Conservation (phyloP, 345 rosid genomes). For the Eucalyptus tenuipes region DNA sequence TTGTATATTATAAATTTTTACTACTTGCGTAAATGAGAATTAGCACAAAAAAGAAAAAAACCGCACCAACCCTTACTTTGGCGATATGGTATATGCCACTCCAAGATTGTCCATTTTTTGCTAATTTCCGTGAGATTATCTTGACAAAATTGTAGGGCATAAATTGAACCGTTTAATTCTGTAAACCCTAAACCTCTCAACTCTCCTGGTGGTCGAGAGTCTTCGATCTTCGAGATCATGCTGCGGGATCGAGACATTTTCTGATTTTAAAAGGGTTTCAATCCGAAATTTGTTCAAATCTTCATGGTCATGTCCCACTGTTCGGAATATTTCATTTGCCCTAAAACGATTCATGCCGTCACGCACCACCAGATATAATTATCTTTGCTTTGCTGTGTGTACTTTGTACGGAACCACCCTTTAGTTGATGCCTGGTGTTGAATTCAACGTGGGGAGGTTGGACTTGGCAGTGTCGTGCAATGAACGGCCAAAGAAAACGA, state of each 20-base stretch:
- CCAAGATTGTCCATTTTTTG: not conserved
- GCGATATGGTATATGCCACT: not conserved
- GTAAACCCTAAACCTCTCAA: not conserved
- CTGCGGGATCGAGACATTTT: not conserved
- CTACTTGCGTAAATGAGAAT: not conserved
- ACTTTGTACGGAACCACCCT: not conserved
- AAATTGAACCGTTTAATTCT: too few species aligned
- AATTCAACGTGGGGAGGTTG: not conserved
- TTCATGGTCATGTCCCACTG: not conserved
- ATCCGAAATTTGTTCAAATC: not conserved
- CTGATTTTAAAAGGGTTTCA: not conserved
- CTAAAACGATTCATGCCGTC: not conserved
- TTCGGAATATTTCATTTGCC: not conserved
- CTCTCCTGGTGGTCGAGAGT: not conserved
- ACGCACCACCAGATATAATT: not conserved
- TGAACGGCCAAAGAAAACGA: not conserved
- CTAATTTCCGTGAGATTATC: not conserved
- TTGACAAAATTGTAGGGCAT: too few species aligned
- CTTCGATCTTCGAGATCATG: not conserved
- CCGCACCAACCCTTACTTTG: not conserved
- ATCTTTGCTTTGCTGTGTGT: not conserved
- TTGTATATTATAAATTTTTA: not conserved
- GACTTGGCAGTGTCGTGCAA: not conserved
- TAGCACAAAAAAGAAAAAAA: not conserved
- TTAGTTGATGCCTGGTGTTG: not conserved